Base-by-base conservation (phyloP, 306 rosid species). In the Inga leiocalycina region DNA sequence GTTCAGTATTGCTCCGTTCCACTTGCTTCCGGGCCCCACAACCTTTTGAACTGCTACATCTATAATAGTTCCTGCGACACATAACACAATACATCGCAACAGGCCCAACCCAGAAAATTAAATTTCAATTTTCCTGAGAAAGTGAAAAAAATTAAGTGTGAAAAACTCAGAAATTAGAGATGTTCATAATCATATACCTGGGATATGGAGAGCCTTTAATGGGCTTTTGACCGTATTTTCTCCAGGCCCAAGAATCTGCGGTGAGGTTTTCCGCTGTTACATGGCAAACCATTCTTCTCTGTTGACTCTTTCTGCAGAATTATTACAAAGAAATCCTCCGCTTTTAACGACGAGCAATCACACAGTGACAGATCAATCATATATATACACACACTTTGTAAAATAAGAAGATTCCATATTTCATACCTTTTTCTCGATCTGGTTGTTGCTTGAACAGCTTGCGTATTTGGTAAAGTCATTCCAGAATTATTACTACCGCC, bases 191-290 rank as follows among this genome's bases (percentile, higher is more conserved):
- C 20, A 49, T 67, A 4, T 49, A 92, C 98, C 98, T 91, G 54
- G 97, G 96, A 80, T 90, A 83, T 35, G 97, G 93, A 79, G 98
- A 90, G 10, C 98, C 98, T 66, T 93, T 93, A 77, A 93, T 91
- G 52, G 93, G 93, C 84, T 93, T 93, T 74, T 89, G 94, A 35
- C 96, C 97, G 78, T 93, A 93, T 71, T 93, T 93, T 30, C 97
- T 86, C 97, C 98, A 94, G 16, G 97, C 93, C 98, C 98, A 93
- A 51, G 86, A 49, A 87, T 94, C 98, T 2, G 91, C 19, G 2
- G 90, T 85, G 68, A 94, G 88, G 69, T 93, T 90, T 8, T 90
- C 92, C 0, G 85, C 87, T 2, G 88, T 83, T 56, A 91, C 89
- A 76, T 86, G 89, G 80, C 90, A 78, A 3, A 90, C 92, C 70